Base-by-base conservation (phyloP, 805 yeast genomes). In the Brettanomyces sp. region DNA sequence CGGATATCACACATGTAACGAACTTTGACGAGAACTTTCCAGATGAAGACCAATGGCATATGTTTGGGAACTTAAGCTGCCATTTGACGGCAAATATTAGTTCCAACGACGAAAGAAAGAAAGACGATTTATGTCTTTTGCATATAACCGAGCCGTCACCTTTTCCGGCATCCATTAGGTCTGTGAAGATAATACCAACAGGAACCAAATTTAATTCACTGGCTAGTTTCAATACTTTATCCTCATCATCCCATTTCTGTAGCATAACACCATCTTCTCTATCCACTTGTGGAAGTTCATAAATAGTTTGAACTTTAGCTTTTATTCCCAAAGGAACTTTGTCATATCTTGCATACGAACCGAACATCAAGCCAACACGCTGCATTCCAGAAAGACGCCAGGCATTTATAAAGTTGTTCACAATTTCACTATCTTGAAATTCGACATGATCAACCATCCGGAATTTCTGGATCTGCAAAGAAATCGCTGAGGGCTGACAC, bases 381-480 rank as follows among this genome's bases (percentile, higher is more conserved):
- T 93, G 99, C 21, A 77, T 68, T 3, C 96, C 98, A 0, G 95
- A 76, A 44, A 70, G 68, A 64, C 99, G 80, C 99, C 99, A 93
- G 22, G 85, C 69, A 53, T 93, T 95, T 46, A 93, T 87, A 63
- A 93, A 93, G 35, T 74, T 70, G 62, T 93, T 87, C 45, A 93
- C 77, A 24, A 89, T 74, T 11, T 72, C 69, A 44, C 89, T 78
- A 48, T 78, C 79, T 23, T 87, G 79, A 62, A 90, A 86, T 62
- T 93, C 99, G 30, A 93, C 93, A 66, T 93, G 98, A 62, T 93
- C 99, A 28, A 95, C 96, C 95, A 93, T 87, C 56, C 99, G 76
- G 63, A 86, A 93, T 34, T 73, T 69, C 62, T 93, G 99, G 63
- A 81, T 89, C 63, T 85, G 95, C 50, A 93, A 70, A 0, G 98